Evolutionary conservation across 306 rosid genomes (phyloP).

Genomic region (Leucaena leucocephala): DNA sequence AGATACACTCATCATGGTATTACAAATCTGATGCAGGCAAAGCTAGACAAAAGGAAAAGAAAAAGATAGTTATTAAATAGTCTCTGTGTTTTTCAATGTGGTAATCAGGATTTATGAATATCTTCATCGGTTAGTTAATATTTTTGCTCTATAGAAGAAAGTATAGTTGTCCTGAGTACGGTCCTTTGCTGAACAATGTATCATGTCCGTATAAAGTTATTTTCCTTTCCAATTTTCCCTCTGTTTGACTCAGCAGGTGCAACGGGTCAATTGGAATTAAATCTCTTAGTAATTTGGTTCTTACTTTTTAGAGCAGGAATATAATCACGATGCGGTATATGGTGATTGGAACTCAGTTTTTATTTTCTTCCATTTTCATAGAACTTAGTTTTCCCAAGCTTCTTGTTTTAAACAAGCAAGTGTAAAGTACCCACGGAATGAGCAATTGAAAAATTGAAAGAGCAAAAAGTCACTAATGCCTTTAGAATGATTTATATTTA

Average conservation of each 20-base stretch:
- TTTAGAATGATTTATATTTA: constrained; percentile 24
- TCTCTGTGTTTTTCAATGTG: background rate
- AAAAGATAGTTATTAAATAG: background rate
- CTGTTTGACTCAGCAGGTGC: constrained; percentile 28
- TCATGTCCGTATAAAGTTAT: constrained; percentile 7
- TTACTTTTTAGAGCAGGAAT: background rate
- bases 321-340: constrained; percentile 21
- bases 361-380: background rate
- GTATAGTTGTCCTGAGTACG: background rate
- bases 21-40: background rate
- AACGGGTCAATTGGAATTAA: constrained; percentile 9
- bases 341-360: background rate
- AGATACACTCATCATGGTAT: background rate
- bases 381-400: constrained; percentile 26
- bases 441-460: constrained; percentile 2
- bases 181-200: constrained; percentile 1
- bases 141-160: background rate
- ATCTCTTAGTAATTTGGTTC: constrained; percentile 12
- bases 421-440: background rate
- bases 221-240: background rate
- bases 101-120: background rate
- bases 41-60: background rate
- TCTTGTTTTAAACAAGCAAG: constrained; percentile 2
- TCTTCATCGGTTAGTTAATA: background rate
- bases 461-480: constrained; percentile 8